Evolutionary conservation across 2,329 filamentous ascomycete species (phyloP).

Genomic region (Colletotrichum tropicale): DNA sequence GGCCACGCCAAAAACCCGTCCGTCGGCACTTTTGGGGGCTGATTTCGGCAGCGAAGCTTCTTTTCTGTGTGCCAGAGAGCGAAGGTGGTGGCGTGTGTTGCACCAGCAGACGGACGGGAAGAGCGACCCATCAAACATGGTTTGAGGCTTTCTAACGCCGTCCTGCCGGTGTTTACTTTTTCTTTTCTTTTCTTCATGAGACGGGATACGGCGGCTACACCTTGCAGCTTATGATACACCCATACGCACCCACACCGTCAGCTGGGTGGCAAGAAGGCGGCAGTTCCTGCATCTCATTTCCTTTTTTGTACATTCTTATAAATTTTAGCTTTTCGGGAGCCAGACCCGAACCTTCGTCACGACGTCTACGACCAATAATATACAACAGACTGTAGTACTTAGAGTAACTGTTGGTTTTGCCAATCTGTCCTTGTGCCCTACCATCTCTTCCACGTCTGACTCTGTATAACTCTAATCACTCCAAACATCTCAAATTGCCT

Average conservation of each 20-base stretch:
- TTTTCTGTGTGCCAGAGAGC: neutral
- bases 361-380: neutral
- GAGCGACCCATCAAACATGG: neutral
- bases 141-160: neutral
- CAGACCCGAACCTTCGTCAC: neutral
- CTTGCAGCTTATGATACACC: slow-evolving; percentile 7
- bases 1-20: slow-evolving; percentile 4
- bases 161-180: neutral
- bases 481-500: neutral
- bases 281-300: neutral
- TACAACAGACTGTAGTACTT: neutral
- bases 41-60: neutral
- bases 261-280: neutral
- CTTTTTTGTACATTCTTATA: slow-evolving; percentile 1
- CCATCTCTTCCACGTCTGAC: neutral
- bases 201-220: neutral
- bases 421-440: neutral
- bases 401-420: neutral
- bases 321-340: neutral
- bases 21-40: slow-evolving; percentile 4
- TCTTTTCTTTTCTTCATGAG: neutral
- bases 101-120: neutral
- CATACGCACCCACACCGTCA: neutral
- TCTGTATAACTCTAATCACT: neutral
- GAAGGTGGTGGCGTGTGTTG: neutral